Evolutionary conservation across 2,329 filamentous ascomycete species (phyloP).

Genomic region (Colletotrichum eleusines): DNA sequence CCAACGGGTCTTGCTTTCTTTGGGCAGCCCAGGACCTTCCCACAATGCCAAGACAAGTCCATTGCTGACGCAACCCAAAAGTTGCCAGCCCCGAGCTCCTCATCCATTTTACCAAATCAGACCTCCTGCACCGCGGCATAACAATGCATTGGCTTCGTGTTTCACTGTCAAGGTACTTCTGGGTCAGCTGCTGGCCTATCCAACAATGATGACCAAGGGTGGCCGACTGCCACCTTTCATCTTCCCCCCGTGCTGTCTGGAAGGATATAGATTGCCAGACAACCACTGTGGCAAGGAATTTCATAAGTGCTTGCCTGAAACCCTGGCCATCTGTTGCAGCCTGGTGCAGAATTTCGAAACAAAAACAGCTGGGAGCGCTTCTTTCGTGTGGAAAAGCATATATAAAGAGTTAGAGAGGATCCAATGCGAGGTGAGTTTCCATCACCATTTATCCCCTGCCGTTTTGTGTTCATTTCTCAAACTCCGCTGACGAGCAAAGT

Average conservation of each 20-base stretch:
- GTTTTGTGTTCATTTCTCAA: not conserved
- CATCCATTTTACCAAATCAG: constrained; percentile 5
- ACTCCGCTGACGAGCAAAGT: not conserved
- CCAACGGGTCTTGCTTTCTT: not conserved
- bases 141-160: constrained; percentile 27
- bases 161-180: constrained; percentile 44
- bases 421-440: constrained; percentile 5
- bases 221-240: constrained; percentile 47
- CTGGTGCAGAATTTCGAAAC: constrained; percentile 45
- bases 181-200: constrained; percentile 45
- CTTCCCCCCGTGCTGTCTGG: constrained; percentile 45
- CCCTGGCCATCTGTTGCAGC: constrained; percentile 46
- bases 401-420: constrained; percentile 41
- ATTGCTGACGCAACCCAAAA: not conserved
- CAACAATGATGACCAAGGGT: constrained; percentile 43
- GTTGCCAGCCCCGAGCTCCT: not conserved
- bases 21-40: not conserved
- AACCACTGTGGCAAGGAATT: constrained; percentile 42
- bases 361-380: constrained; percentile 42
- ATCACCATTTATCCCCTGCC: not conserved
- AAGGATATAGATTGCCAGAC: constrained; percentile 15
- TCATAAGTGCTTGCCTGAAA: constrained; percentile 46
- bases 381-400: constrained; percentile 46
- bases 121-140: not conserved
- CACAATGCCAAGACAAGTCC: not conserved